phyloP scores from a whole-genome alignment of 2,329 filamentous ascomycete genomes.

The Arthrobotrys sinensis region DNA sequence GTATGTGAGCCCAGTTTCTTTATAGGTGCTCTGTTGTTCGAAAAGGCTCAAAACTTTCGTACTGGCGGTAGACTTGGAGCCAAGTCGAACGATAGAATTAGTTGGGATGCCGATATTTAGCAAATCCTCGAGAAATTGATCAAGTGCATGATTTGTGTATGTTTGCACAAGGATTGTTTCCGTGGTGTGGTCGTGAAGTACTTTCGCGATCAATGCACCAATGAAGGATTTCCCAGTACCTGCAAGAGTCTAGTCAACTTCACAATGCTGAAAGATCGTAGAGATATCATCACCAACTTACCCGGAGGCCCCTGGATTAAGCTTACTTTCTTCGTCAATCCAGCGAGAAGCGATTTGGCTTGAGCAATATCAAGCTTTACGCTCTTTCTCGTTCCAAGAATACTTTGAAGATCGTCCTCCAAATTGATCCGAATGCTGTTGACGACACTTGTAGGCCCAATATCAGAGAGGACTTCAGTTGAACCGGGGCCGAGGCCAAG shows the following conservation, averaged over 20 bases:
- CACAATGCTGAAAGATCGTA: slow-evolving; percentile 30
- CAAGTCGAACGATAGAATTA: slow-evolving; percentile 74
- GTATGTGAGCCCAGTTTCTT: slow-evolving; percentile 58
- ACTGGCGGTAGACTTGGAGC: slow-evolving; percentile 72
- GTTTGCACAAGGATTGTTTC: slow-evolving; percentile 76
- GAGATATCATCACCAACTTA: slow-evolving; percentile 66
- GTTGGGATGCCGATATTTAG: slow-evolving; percentile 73
- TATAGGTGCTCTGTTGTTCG: slow-evolving; percentile 67
- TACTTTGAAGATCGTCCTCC: slow-evolving; percentile 65
- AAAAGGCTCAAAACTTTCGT: slow-evolving; percentile 72
- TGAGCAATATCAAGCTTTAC: slow-evolving; percentile 73
- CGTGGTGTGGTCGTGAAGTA: slow-evolving; percentile 70
- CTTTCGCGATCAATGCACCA: slow-evolving; percentile 76
- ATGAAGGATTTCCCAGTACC: slow-evolving; percentile 84
- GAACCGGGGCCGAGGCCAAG: slow-evolving; percentile 66
- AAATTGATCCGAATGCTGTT: slow-evolving; percentile 57
- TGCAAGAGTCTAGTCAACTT: slow-evolving; percentile 64
- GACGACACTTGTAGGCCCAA: slow-evolving; percentile 53
- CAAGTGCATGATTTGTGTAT: slow-evolving; percentile 78
- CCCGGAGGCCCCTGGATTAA: slow-evolving; percentile 82
- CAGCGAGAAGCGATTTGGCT: slow-evolving; percentile 72
- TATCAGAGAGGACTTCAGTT: slow-evolving; percentile 57
- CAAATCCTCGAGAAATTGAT: slow-evolving; percentile 78
- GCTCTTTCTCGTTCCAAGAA: slow-evolving; percentile 65
- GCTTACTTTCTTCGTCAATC: slow-evolving; percentile 72